phyloP scores from a whole-genome alignment of 2,329 filamentous ascomycete species.

The Aureobasidium sp. region DNA sequence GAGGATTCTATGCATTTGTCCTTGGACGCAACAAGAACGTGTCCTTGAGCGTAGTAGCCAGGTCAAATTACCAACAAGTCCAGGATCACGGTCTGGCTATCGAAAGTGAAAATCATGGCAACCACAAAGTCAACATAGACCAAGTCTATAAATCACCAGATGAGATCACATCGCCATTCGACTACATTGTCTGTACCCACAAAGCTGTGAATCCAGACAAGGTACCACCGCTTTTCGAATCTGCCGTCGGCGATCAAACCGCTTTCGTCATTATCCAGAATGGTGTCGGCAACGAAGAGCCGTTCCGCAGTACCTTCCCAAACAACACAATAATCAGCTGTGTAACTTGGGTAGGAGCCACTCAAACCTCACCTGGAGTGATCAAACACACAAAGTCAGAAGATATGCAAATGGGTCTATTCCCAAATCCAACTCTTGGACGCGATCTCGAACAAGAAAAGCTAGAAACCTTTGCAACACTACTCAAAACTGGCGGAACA shows the following conservation, averaged over 20 bases:
- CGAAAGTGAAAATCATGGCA: constrained; percentile 36
- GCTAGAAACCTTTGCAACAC: constrained; percentile 36
- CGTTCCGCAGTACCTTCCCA: constrained; percentile 45
- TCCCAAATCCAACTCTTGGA: constrained; percentile 33
- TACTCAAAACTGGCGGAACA: constrained; percentile 39
- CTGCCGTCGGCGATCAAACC: constrained; percentile 37
- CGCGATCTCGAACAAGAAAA: constrained; percentile 29
- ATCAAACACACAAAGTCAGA: constrained; percentile 48
- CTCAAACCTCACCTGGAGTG: constrained; percentile 43
- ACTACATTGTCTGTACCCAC: constrained; percentile 42
- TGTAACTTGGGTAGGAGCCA: constrained; percentile 50
- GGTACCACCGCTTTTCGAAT: constrained; percentile 33
- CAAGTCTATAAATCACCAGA: constrained; percentile 34
- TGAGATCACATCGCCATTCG: constrained; percentile 30
- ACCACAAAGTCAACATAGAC: constrained; percentile 23
- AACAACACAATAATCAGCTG: constrained; percentile 48
- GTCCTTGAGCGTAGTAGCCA: constrained; percentile 37
- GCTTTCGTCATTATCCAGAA: constrained; percentile 58
- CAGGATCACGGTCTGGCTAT: constrained; percentile 37
- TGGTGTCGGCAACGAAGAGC: constrained; percentile 54
- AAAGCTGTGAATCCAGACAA: constrained; percentile 37
- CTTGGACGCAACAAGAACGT: constrained; percentile 37
- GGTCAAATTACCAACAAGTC: constrained; percentile 41
- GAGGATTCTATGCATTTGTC: constrained; percentile 53
- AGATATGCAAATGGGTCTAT: constrained; percentile 50